phyloP scores from a whole-genome alignment of 257 asterid species.

The Solanum corneliomulleri region DNA sequence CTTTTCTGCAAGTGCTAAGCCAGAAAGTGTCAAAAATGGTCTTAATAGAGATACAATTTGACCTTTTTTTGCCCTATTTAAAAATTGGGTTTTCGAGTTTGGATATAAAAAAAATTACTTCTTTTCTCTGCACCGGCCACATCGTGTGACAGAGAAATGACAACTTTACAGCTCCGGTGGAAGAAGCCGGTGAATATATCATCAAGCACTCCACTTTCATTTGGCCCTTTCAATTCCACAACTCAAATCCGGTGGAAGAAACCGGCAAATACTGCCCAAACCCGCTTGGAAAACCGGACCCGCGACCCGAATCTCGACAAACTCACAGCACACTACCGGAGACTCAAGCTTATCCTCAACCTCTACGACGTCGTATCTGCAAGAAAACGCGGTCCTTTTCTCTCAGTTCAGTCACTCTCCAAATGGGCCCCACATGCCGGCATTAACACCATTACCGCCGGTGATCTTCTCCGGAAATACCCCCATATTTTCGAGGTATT shows the following conservation, averaged over 20 bases:
- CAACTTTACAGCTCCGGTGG: conserved; percentile 13
- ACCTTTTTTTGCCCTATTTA: not conserved
- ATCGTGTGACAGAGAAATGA: conserved; percentile 15
- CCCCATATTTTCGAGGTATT: conserved; percentile 84
- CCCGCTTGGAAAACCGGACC: conserved; percentile 68
- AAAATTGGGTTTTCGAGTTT: not conserved
- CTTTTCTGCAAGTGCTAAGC: not conserved
- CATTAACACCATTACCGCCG: conserved; percentile 37
- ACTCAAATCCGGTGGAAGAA: conserved; percentile 67
- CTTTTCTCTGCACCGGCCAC: not conserved
- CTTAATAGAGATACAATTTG: too few species aligned
- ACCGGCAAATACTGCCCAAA: conserved; percentile 77
- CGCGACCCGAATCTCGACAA: conserved; percentile 58
- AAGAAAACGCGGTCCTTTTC: conserved; percentile 47
- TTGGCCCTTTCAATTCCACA: conserved; percentile 48
- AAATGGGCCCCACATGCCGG: conserved; percentile 62
- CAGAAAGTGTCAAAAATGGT: not conserved
- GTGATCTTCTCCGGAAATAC: conserved; percentile 52
- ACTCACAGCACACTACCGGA: conserved; percentile 45
- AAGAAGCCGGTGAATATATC: not conserved
- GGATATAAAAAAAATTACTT: too few species aligned
- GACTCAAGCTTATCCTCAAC: conserved; percentile 45
- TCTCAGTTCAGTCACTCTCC: conserved; percentile 66
- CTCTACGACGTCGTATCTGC: conserved; percentile 41
- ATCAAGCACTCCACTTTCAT: not conserved